Percentiles rank a stretch among this genome's conserved stretches.
These are phyloP conservation scores for Brassica balearica DNA, from an alignment of 441 rosid species.

Conservation along the genomic window DNA sequence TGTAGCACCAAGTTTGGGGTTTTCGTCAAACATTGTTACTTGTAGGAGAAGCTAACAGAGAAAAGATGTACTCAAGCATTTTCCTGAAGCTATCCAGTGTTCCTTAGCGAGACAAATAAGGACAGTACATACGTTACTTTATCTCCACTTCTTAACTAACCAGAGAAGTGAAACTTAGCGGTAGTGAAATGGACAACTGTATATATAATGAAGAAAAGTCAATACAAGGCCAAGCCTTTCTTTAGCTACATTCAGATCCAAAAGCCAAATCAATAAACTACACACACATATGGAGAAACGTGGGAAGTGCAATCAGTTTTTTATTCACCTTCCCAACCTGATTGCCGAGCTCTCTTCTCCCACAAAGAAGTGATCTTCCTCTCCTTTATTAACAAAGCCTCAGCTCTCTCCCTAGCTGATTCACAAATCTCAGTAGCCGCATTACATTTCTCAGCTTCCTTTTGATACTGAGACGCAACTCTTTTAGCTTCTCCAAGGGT, in stretches of 20 bases:
- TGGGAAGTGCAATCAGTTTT: slow-evolving; percentile 26
- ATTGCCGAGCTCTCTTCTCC: slow-evolving; percentile 87
- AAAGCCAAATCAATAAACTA: slow-evolving; percentile 33
- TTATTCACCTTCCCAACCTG: slow-evolving; percentile 94
- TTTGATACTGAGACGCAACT: slow-evolving; percentile 93
- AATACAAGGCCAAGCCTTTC: slow-evolving; percentile 34
- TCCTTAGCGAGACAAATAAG: no score
- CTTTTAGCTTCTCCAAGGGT: slow-evolving; percentile 89
- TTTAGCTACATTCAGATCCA: slow-evolving; percentile 33
- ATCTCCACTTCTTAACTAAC: slow-evolving; percentile 2
- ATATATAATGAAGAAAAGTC: slow-evolving; percentile 17
- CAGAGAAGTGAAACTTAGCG: slow-evolving; percentile 1
- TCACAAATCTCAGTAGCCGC: slow-evolving; percentile 98
- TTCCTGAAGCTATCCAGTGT: no score
- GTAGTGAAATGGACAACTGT: slow-evolving; percentile 33
- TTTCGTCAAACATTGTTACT: slow-evolving; percentile 18
- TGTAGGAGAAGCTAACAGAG: slow-evolving; percentile 30
- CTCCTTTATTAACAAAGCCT: slow-evolving; percentile 78
- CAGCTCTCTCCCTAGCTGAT: slow-evolving; percentile 83
- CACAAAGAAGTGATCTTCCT: slow-evolving; percentile 78
- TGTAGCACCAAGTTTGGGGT: slow-evolving; percentile 18
- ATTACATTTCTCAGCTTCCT: slow-evolving; percentile 96
- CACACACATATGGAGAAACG: slow-evolving; percentile 34
- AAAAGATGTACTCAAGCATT: slow-evolving; percentile 21
- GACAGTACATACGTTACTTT: no score